Base-by-base conservation (phyloP, 75 land plant genomes). In the Sequoia sempervirens region DNA sequence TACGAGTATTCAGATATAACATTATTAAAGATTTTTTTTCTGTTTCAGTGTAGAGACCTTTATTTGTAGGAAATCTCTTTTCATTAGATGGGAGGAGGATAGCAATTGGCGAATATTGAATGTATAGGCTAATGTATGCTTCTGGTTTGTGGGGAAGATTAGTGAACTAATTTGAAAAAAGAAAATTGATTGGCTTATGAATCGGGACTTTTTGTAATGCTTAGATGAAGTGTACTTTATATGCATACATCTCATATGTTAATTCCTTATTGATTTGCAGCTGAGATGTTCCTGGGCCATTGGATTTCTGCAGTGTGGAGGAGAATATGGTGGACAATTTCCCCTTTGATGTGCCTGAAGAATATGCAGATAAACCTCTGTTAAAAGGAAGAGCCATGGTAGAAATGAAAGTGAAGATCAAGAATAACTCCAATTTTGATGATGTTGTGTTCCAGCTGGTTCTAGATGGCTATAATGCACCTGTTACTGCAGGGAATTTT, bases 301-400 rank as follows among this genome's bases (percentile, higher is more conserved):
- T 95, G 94, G 87, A 84, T 93, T 93, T 95, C 97, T 92, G 99
- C 99, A 98, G 99, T 98, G 91, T 98, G 86, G 99, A 98, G 89
- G 99, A 98, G 93, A 95, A 94, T 81, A 98, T 98, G 99, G 98
- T 98, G 82, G 93, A 90, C 82, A 90, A 90, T 74, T 98, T 98
- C 81, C 99, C 99, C 28, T 98, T 88, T 83, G 94, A 94, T 81
- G 93, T 98, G 54, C 99, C 99, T 3, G 92, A 94, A 84, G 97
- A 96, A 85, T 98, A 92, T 87, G 91, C 86, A 34, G 91, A 82
- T 73, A 95, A 89, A 92, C 99, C 99, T 56, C 89, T 98, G 18
- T 79, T 98, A 85, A 98, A 98, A 84, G 99, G 99, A 23, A 92
- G 99, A 84, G 99, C 99, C 78, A 86, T 92, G 30, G 93, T 98